Evolutionary conservation across 2,329 filamentous ascomycete genomes (phyloP).

Genomic region (Microsporum ferrugineum): DNA sequence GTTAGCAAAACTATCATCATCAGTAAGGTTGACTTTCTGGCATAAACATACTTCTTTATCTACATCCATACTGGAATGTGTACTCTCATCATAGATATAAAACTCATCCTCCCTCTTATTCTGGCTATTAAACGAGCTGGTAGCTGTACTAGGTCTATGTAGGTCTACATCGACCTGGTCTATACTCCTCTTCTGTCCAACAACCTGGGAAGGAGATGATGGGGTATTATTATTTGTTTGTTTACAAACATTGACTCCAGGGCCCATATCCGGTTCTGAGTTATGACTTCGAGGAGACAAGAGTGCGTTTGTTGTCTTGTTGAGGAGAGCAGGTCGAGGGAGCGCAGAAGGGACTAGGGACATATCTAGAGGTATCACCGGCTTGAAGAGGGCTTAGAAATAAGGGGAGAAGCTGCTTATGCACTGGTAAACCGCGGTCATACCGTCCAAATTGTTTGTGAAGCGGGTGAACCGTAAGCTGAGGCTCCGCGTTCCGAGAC

Average conservation of each 20-base stretch:
- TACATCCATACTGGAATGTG: conserved; percentile 12
- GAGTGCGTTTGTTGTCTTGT: conserved; percentile 34
- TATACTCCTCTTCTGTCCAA: conserved; percentile 32
- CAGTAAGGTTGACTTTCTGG: background rate
- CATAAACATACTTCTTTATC: conserved; percentile 14
- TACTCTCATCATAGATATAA: conserved; percentile 17
- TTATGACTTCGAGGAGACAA: conserved; percentile 23
- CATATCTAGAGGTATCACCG: background rate
- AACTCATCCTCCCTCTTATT: conserved; percentile 15
- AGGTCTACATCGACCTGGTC: conserved; percentile 27
- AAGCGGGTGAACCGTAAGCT: background rate
- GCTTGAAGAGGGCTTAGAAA: background rate
- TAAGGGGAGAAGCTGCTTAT: background rate
- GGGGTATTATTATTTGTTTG: conserved; percentile 3
- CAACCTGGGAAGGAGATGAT: conserved; percentile 25
- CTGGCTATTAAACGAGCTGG: conserved; percentile 13
- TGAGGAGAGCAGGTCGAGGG: conserved; percentile 30
- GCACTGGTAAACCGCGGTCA: background rate
- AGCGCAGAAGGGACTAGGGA: conserved; percentile 22
- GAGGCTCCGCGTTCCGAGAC: background rate
- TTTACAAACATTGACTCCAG: conserved; percentile 17
- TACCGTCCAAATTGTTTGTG: background rate
- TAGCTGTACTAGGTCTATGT: conserved; percentile 11
- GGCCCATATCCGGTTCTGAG: conserved; percentile 13
- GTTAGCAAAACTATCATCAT: background rate